Conservation (phyloP, 78 protist genomes). For the Guillardia theta region DNA sequence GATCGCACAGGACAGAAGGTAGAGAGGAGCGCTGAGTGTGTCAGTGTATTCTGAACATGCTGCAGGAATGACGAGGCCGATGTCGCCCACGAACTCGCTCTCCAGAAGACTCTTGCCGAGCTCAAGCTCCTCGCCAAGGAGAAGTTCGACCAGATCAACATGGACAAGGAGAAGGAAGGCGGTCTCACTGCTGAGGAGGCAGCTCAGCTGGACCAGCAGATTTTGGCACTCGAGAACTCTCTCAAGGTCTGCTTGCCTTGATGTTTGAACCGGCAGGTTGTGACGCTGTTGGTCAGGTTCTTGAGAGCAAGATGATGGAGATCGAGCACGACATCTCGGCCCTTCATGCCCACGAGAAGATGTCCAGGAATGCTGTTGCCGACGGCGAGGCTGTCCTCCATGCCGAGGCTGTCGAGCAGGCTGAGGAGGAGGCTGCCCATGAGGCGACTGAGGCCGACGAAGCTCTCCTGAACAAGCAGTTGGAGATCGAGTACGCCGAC, state of each 20-base stretch:
- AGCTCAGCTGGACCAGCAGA: slow-evolving; percentile 6
- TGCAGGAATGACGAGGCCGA: slow-evolving; percentile 8
- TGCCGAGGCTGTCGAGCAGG: slow-evolving; percentile 11
- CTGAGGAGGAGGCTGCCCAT: slow-evolving; percentile 8
- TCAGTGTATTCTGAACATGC: background rate
- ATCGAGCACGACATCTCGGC: background rate
- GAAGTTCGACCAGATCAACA: slow-evolving; percentile 13
- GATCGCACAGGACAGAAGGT: slow-evolving; percentile 4
- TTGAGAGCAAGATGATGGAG: slow-evolving; percentile 21
- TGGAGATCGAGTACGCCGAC: slow-evolving; percentile 12
- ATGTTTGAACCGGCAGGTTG: background rate
- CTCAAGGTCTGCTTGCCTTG: background rate
- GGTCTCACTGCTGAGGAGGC: slow-evolving; percentile 11
- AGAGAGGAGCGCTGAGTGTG: background rate
- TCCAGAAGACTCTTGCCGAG: background rate
- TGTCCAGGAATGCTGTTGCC: background rate
- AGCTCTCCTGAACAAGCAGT: background rate
- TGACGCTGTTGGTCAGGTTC: background rate
- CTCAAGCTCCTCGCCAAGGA: background rate
- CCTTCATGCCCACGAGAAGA: background rate
- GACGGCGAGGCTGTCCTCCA: slow-evolving; percentile 10
- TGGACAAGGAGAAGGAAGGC: slow-evolving; percentile 10
- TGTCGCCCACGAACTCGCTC: background rate
- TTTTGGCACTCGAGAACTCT: background rate
- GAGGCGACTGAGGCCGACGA: slow-evolving; percentile 19